A percentile compares a stretch with the other conserved stretches of the same genome.
Evolutionary conservation across 1,139 yeast species (phyloP).

Genomic region (Candida tetrigidarum): DNA sequence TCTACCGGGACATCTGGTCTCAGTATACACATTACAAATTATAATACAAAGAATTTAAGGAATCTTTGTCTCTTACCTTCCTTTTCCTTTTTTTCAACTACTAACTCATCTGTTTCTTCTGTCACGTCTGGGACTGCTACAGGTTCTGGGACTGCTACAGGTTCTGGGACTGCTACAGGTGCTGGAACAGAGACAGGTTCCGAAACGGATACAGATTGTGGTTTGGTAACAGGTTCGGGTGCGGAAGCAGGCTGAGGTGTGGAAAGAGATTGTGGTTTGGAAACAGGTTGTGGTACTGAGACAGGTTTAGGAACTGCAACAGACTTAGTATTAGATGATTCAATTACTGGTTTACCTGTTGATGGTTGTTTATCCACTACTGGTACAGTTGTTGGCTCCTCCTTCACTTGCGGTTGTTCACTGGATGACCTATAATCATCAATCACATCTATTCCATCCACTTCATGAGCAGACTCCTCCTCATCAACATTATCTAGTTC

Average conservation of each 20-base stretch:
- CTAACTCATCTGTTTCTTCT: neutral
- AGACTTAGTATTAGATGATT: no score
- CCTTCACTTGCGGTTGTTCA: neutral
- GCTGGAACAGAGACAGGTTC: neutral
- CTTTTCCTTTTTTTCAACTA: slow-evolving; percentile 1
- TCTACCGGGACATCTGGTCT: no score
- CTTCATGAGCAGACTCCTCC: neutral
- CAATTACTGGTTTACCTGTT: no score
- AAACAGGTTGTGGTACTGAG: no score
- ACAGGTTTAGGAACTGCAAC: no score
- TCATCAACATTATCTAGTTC: neutral
- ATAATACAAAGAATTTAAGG: slow-evolving; percentile 2
- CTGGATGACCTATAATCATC: neutral
- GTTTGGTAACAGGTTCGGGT: neutral
- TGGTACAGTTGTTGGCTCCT: no score
- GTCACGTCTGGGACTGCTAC: neutral
- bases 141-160: neutral
- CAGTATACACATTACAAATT: no score
- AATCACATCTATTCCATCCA: slow-evolving; percentile 1
- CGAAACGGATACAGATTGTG: neutral
- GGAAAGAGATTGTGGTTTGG: neutral
- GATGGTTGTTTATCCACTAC: no score
- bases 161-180: neutral
- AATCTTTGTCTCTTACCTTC: neutral
- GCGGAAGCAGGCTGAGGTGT: neutral